Conservation (phyloP, 495 filamentous ascomycete genomes). For the Daldinia decipiens region DNA sequence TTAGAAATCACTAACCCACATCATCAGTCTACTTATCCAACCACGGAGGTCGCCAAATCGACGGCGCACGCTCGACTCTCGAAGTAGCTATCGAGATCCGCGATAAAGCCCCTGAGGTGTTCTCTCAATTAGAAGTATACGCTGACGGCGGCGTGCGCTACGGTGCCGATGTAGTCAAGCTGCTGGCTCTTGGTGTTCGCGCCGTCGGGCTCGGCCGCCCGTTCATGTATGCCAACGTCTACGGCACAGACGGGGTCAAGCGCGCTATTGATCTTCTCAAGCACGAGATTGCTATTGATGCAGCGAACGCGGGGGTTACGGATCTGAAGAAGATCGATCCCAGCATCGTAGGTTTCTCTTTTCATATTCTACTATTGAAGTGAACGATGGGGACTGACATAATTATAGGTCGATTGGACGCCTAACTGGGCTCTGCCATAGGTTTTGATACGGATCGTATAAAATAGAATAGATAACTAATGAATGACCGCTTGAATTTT, state of each 20-base stretch:
- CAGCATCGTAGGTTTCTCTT: conserved; percentile 27
- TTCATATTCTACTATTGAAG: neutral
- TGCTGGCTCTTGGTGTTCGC: conserved; percentile 57
- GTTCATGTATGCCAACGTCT: conserved; percentile 58
- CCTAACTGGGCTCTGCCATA: conserved; percentile 16
- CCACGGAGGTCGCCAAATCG: conserved; percentile 57
- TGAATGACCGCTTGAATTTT: no score
- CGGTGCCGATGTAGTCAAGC: conserved; percentile 57
- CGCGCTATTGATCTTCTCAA: conserved; percentile 50
- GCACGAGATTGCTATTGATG: conserved; percentile 52
- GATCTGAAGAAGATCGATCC: conserved; percentile 52
- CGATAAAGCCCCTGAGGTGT: conserved; percentile 50
- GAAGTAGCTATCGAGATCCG: conserved; percentile 54
- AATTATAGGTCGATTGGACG: conserved; percentile 32
- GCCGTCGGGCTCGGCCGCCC: conserved; percentile 58
- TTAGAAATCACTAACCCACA: neutral
- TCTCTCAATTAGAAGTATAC: conserved; percentile 54
- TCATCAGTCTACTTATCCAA: conserved; percentile 52
- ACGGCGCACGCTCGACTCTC: conserved; percentile 49
- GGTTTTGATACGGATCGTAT: neutral
- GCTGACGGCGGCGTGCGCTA: conserved; percentile 59
- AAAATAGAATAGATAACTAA: neutral
- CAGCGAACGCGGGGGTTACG: conserved; percentile 51
- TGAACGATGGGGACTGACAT: conserved; percentile 6
- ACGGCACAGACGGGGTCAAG: conserved; percentile 53